Percentiles rank a stretch among this genome's conserved stretches.
phyloP scores from a whole-genome alignment of 352 stramenopile genomes.

The Globisporangium sylvaticum region DNA sequence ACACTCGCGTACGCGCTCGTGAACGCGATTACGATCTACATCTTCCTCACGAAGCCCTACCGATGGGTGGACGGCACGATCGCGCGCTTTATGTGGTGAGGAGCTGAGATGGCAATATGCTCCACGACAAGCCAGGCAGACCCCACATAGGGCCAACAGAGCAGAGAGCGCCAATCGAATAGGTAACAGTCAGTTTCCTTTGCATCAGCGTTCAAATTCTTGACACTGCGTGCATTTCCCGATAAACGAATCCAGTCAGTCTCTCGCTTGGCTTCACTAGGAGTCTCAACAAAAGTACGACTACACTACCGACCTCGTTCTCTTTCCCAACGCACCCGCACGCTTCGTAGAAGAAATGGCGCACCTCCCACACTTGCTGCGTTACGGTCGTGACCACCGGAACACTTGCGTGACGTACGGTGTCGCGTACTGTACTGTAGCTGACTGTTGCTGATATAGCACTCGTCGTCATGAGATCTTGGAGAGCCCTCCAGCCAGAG shows the following conservation, averaged over 20 bases:
- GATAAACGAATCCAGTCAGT: neutral
- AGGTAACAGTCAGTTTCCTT: neutral
- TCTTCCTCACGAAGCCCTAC: slow-evolving; percentile 72
- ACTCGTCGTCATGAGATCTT: neutral
- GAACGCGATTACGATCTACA: slow-evolving; percentile 66
- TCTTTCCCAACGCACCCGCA: neutral
- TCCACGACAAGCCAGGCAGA: neutral
- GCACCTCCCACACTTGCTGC: neutral
- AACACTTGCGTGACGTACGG: too few relatives aligned
- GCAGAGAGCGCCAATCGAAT: neutral
- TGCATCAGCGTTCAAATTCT: neutral
- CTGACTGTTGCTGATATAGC: neutral
- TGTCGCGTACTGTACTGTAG: too few relatives aligned
- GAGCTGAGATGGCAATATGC: neutral
- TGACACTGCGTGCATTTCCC: neutral
- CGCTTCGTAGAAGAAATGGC: neutral
- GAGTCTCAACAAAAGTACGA: too few relatives aligned
- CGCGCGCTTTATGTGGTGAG: slow-evolving; percentile 87
- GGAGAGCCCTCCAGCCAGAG: neutral
- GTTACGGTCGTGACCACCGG: neutral
- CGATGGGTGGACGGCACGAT: slow-evolving; percentile 72
- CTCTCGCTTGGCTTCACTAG: neutral
- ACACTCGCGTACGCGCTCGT: slow-evolving; percentile 42
- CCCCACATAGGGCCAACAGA: neutral
- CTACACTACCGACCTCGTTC: neutral